These are phyloP conservation scores for Candida qinlingensis DNA, from an alignment of 805 yeast genomes.

Conservation along the genomic window DNA sequence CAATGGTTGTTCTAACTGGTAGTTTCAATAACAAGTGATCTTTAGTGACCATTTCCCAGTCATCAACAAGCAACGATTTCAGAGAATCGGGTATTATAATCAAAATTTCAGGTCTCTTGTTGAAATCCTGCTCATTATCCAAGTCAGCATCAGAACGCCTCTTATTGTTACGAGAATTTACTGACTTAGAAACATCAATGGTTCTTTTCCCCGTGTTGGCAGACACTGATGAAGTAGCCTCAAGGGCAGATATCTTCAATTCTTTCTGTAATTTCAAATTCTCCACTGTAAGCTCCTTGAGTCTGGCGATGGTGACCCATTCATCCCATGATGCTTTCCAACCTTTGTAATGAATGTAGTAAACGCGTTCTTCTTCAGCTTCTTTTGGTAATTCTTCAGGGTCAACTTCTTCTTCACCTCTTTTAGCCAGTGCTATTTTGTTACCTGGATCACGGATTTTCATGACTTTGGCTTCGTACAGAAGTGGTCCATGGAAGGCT, in stretches of 20 bases:
- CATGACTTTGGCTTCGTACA: conserved; percentile 82
- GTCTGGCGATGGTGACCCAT: conserved; percentile 74
- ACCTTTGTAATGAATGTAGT: conserved; percentile 84
- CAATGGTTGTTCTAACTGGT: conserved; percentile 55
- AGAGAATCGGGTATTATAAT: conserved; percentile 59
- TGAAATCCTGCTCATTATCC: conserved; percentile 26
- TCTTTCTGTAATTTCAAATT: conserved; percentile 60
- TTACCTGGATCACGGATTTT: conserved; percentile 55
- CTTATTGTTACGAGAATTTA: conserved; percentile 9
- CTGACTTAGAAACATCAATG: conserved; percentile 12
- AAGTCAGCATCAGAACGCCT: conserved; percentile 27
- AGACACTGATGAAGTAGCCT: conserved; percentile 19
- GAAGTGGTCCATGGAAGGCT: conserved; percentile 87
- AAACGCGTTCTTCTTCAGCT: conserved; percentile 36
- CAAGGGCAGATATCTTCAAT: conserved; percentile 44
- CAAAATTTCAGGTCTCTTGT: conserved; percentile 36
- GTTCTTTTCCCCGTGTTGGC: conserved; percentile 9
- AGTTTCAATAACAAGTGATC: conserved; percentile 64
- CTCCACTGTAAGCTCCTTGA: conserved; percentile 64
- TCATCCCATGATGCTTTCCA: conserved; percentile 98
- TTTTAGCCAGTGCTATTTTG: conserved; percentile 34
- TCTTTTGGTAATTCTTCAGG: conserved; percentile 30
- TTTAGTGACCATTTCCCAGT: conserved; percentile 89
- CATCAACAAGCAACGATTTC: conserved; percentile 74
- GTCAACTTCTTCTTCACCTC: conserved; percentile 31